Evolutionary conservation across 1,139 yeast species (phyloP).

Genomic region (Nakaseomyces sp.): DNA sequence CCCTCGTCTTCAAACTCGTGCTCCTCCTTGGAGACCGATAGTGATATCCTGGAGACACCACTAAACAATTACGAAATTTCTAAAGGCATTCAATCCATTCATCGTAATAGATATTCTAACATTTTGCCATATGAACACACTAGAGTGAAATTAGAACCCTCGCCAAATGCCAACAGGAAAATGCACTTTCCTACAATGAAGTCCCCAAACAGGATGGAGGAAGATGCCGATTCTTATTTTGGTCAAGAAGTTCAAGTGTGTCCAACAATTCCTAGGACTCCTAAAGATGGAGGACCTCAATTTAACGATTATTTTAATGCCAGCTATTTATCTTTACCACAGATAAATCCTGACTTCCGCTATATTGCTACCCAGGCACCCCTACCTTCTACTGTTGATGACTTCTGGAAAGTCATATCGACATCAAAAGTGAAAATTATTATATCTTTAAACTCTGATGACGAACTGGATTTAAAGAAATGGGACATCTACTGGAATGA

Average conservation of each 20-base stretch:
- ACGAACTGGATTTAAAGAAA: constrained; percentile 45
- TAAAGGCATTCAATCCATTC: constrained; percentile 62
- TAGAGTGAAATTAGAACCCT: constrained; percentile 48
- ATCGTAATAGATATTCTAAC: constrained; percentile 71
- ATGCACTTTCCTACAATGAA: background rate
- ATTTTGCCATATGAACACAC: constrained; percentile 78
- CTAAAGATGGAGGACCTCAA: constrained; percentile 1
- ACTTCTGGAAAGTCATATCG: constrained; percentile 73
- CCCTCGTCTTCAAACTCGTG: constrained; percentile 11
- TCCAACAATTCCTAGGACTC: constrained; percentile 3
- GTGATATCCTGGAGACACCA: constrained; percentile 24
- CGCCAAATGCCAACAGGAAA: constrained; percentile 22
- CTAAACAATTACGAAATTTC: constrained; percentile 42
- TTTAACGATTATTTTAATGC: constrained; percentile 55
- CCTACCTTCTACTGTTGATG: constrained; percentile 61
- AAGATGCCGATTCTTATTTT: constrained; percentile 1
- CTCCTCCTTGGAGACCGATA: constrained; percentile 13
- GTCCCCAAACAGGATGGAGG: background rate
- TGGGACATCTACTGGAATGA: constrained; percentile 51
- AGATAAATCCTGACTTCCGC: constrained; percentile 32
- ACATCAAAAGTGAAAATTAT: constrained; percentile 54
- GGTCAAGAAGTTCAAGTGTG: constrained; percentile 7
- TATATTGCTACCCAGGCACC: constrained; percentile 89
- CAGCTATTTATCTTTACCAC: constrained; percentile 40
- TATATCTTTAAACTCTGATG: constrained; percentile 56